Base-by-base conservation (phyloP, 352 stramenopile species). In the Phytophthora pistaciae region DNA sequence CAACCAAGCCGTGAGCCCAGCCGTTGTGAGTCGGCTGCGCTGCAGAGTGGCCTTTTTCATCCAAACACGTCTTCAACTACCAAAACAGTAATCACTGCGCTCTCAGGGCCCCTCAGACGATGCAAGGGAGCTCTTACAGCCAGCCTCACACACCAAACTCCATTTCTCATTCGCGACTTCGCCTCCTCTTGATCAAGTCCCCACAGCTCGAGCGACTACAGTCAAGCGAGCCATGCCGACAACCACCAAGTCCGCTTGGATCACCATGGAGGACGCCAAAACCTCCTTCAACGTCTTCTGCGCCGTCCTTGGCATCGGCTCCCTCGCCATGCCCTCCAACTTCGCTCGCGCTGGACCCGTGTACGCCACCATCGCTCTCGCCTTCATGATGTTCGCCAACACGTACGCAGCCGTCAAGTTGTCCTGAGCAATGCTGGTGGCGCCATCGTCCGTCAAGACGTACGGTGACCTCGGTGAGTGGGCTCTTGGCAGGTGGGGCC, bases 241-340 rank as follows among this genome's bases (percentile, higher is more conserved):
- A 31, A 29, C 10, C 18, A 42, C 53, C 29, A 59, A 59, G 53
- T 25, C 9, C 23, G 9, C 25, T n/a, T 56, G 21, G 23, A 6
- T 59, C 18, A 59, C 53, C 5, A 59, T 44, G 27, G 53, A 59
- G 14, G 53, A 59, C 25, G 40, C 56, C 20, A 71, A 66, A 25
- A 40, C 56, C 1, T 60, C 56, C 7, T 66, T 71, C 64, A 66
- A 66, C 38, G 56, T 66, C 14, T 71, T 71, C 46, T 71, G 64
- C 25, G 61, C 48, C 38, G 64, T 71, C n/a, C 20, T 71, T 5
- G 56, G 64, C 27, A 71, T 71, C 20, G 64, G 64, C 18, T 71
- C 64, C 8, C 64, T 71, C 16, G 64, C 31, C n/a, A 71, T 71
- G 64, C 48, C 64, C 20, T 71, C 64, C 48, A 71, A 71, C 48